These are phyloP conservation scores for Kwoniella pini DNA, from an alignment of 768 basidiomycete species.

Conservation along the genomic window DNA sequence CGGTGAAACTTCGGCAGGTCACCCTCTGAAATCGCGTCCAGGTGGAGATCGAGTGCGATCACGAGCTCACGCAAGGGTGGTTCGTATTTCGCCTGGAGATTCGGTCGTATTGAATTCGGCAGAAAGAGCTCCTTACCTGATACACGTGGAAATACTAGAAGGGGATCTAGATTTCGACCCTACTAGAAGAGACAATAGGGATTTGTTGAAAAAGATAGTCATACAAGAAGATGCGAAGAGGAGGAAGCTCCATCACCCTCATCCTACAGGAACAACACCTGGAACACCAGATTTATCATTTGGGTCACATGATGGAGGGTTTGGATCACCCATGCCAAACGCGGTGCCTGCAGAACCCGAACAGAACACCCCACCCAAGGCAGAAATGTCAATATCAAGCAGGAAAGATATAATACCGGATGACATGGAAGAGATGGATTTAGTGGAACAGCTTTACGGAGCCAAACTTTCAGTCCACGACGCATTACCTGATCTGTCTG, in stretches of 20 bases:
- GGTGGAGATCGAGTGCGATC: slow-evolving; percentile 55
- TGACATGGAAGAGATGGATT: slow-evolving; percentile 87
- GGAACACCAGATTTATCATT: slow-evolving; percentile 5
- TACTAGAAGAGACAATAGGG: slow-evolving; percentile 74
- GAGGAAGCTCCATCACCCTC: slow-evolving; percentile 36
- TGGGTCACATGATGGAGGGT: slow-evolving; percentile 26
- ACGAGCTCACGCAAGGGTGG: slow-evolving; percentile 85
- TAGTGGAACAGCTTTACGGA: slow-evolving; percentile 95
- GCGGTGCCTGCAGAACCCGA: slow-evolving; percentile 13
- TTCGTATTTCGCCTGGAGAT: slow-evolving; percentile 95
- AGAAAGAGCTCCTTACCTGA: slow-evolving; percentile 88
- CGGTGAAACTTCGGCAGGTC: slow-evolving; percentile 49
- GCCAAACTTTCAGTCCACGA: slow-evolving; percentile 70
- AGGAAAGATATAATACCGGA: slow-evolving; percentile 25
- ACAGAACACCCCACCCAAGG: background rate
- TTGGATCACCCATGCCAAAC: slow-evolving; percentile 39
- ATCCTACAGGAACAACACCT: background rate
- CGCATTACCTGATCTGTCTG: slow-evolving; percentile 72
- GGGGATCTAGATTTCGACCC: slow-evolving; percentile 94
- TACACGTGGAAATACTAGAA: slow-evolving; percentile 85
- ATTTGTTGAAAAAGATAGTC: slow-evolving; percentile 65
- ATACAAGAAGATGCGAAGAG: slow-evolving; percentile 55
- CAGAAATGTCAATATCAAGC: background rate
- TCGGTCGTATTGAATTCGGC: slow-evolving; percentile 97
- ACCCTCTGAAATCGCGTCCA: slow-evolving; percentile 62